Evolutionary conservation across 1,284 basidiomycete species (phyloP).

Genomic region (Melampsora occidentalis): DNA sequence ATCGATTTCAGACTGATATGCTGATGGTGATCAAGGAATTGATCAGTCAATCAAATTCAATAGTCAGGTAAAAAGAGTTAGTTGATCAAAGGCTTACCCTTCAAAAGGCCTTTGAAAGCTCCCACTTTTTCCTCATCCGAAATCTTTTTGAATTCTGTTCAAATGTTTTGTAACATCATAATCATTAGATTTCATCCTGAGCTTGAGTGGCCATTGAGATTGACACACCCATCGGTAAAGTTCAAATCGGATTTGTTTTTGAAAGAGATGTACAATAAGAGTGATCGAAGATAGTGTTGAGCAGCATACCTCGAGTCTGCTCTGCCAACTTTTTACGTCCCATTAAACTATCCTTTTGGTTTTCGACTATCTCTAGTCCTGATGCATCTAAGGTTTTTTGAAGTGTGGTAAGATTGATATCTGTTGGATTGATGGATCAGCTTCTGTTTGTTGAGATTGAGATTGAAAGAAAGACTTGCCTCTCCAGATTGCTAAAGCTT

Average conservation of each 20-base stretch:
- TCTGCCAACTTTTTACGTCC: slow-evolving; percentile 90
- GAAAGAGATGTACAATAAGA: neutral
- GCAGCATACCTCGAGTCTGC: slow-evolving; percentile 77
- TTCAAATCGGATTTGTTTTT: neutral
- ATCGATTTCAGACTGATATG: slow-evolving; percentile 96
- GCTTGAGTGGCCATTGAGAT: neutral
- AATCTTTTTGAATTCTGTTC: slow-evolving; percentile 84
- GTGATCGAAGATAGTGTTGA: neutral
- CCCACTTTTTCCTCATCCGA: slow-evolving; percentile 76
- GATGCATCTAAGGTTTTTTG: slow-evolving; percentile 86
- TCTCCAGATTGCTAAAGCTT: slow-evolving; percentile 35
- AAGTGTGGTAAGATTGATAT: slow-evolving; percentile 80
- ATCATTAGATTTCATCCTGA: neutral
- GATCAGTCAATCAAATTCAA: neutral
- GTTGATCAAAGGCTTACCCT: slow-evolving; percentile 59
- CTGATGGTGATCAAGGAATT: slow-evolving; percentile 55
- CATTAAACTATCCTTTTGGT: slow-evolving; percentile 90
- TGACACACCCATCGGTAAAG: neutral
- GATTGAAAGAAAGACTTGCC: slow-evolving; percentile 1
- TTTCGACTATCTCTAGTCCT: slow-evolving; percentile 90
- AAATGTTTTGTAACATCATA: neutral
- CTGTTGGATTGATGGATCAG: slow-evolving; percentile 56
- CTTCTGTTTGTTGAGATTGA: neutral
- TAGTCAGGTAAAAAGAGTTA: slow-evolving; percentile 10
- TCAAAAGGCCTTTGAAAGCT: slow-evolving; percentile 80